Evolutionary conservation across 2,329 filamentous ascomycete genomes (phyloP).

Genomic region (Fusarium denticulatum): DNA sequence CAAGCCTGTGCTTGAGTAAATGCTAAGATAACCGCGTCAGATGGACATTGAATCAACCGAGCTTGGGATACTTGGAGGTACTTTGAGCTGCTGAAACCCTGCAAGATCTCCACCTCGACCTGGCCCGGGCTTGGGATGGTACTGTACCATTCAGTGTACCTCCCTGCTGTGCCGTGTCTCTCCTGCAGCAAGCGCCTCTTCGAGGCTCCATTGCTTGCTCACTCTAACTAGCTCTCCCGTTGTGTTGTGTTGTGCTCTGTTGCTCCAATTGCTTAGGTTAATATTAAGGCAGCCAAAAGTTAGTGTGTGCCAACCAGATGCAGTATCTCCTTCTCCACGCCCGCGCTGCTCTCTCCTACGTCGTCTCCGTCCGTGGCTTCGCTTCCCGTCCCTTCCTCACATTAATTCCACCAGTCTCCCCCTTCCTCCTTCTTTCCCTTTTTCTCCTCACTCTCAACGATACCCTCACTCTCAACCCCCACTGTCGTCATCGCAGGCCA

Average conservation of each 20-base stretch:
- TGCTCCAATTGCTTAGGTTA: conserved; percentile 9
- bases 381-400: conserved; percentile 24
- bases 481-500: conserved; percentile 19
- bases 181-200: conserved; percentile 9
- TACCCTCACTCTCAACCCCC: conserved; percentile 28
- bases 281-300: not conserved
- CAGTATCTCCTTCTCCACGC: conserved; percentile 31
- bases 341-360: conserved; percentile 28
- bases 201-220: not conserved
- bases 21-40: conserved; percentile 5
- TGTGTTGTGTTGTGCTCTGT: not conserved
- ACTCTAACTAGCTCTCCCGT: not conserved
- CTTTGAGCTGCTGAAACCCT: conserved; percentile 1
- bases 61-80: conserved; percentile 18
- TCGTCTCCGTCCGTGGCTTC: conserved; percentile 24
- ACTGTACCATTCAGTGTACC: conserved; percentile 18
- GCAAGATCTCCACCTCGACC: conserved; percentile 12
- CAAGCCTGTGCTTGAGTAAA: not conserved
- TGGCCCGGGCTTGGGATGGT: conserved; percentile 13
- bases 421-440: conserved; percentile 17
- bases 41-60: conserved; percentile 3
- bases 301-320: conserved; percentile 15
- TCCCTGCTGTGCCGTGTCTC: conserved; percentile 19
- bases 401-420: conserved; percentile 32
- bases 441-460: conserved; percentile 27